Percentiles rank a stretch among this genome's conserved stretches.
These are phyloP conservation scores for Penicillium canariense DNA, from an alignment of 495 filamentous ascomycete genomes.

Conservation along the genomic window DNA sequence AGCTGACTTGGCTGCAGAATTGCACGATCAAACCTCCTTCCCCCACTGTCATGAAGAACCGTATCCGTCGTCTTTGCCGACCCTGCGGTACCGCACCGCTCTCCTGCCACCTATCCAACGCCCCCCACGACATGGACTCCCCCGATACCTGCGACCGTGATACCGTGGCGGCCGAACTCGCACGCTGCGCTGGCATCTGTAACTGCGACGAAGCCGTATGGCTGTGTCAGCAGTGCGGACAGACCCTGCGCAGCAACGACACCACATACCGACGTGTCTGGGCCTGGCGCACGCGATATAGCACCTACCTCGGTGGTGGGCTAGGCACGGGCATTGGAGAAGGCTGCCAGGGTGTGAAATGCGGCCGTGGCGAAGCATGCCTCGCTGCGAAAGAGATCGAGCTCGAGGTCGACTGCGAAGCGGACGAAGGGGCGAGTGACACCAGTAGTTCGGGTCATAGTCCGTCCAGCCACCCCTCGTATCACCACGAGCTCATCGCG, in stretches of 20 bases:
- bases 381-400: constrained; percentile 70
- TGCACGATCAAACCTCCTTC: constrained; percentile 78
- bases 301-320: constrained; percentile 67
- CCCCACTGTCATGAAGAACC: constrained; percentile 55
- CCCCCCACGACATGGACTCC: constrained; percentile 1
- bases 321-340: constrained; percentile 85
- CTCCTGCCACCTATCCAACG: constrained; percentile 25
- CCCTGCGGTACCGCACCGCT: constrained; percentile 69
- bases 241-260: constrained; percentile 64
- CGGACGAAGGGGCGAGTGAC: constrained; percentile 48
- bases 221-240: constrained; percentile 79
- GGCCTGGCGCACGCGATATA: constrained; percentile 86
- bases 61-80: constrained; percentile 75
- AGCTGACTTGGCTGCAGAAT: constrained; percentile 54
- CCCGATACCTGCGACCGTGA: neutral
- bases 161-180: constrained; percentile 38
- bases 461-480: constrained; percentile 11
- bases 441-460: constrained; percentile 19
- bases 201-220: constrained; percentile 66
- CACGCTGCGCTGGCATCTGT: constrained; percentile 58
- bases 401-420: constrained; percentile 76
- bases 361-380: constrained; percentile 68
- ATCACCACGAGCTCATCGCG: constrained; percentile 17
- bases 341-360: constrained; percentile 81
- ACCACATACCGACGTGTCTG: constrained; percentile 76